Evolutionary conservation across 2,329 filamentous ascomycete species (phyloP).

Genomic region (Trematosphaeria pertusa): DNA sequence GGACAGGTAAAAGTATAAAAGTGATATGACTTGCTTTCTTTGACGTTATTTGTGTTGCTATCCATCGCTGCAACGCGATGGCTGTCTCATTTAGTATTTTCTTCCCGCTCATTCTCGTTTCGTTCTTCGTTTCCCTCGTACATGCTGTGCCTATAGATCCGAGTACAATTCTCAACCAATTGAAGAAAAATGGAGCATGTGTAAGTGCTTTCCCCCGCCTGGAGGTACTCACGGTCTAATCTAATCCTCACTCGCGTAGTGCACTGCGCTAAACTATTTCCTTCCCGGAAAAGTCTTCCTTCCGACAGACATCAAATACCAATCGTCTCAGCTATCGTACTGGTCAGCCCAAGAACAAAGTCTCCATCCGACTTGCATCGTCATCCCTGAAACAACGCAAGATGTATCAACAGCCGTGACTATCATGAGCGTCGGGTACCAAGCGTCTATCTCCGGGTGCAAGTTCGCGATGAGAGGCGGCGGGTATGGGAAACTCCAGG

Average conservation of each 20-base stretch:
- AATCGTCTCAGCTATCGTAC: slow-evolving; percentile 20
- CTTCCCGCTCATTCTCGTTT: background rate
- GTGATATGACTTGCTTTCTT: background rate
- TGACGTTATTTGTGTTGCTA: too few species aligned
- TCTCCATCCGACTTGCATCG: slow-evolving; percentile 26
- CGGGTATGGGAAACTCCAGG: slow-evolving; percentile 20
- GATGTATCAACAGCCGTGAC: slow-evolving; percentile 28
- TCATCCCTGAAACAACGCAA: slow-evolving; percentile 27
- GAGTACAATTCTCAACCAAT: slow-evolving; percentile 17
- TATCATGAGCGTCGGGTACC: slow-evolving; percentile 22
- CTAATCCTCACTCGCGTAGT: too few species aligned
- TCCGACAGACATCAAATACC: slow-evolving; percentile 16
- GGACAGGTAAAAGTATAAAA: background rate
- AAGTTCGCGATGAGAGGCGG: slow-evolving; percentile 28
- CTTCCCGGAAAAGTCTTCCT: slow-evolving; percentile 26
- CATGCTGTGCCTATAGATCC: slow-evolving; percentile 14
- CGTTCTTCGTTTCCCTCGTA: background rate
- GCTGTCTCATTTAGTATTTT: background rate
- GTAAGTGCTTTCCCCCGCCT: slow-evolving; percentile 14
- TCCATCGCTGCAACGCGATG: background rate
- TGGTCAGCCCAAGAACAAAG: slow-evolving; percentile 29
- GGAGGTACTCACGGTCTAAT: background rate
- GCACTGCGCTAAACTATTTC: slow-evolving; percentile 24
- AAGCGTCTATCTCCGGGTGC: slow-evolving; percentile 21
- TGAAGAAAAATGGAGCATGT: slow-evolving; percentile 21